Base-by-base conservation (phyloP, 768 basidiomycete species). In the Russula sp. region DNA sequence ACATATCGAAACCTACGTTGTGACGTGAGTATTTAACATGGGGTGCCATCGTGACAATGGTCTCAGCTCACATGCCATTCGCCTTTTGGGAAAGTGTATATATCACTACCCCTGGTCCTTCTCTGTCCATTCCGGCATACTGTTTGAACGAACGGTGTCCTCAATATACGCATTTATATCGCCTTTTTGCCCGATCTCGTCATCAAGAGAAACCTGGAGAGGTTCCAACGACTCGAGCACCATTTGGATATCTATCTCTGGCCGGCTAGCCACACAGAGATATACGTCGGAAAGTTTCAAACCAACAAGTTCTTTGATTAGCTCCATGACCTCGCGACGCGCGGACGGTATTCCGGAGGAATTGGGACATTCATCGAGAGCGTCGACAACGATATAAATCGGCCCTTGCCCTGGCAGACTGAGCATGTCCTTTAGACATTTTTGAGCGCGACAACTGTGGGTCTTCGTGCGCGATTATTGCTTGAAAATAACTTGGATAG, bases 21-120 rank as follows among this genome's bases (percentile, higher is more conserved):
- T 40, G 22, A 11, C 34, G 11, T 42, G 24, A 26, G 38, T 7
- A 56, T 2, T 5, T 5, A 56, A 5, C 3, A 8, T 6, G 14
- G 3, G 13, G 36, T 13, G 5, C 6, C n/a, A 16, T 24, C 11
- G 34, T 54, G 13, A 42, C 42, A 2, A 26, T 9, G 36, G 5
- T 26, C 28, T 22, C 16, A 40, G 42, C 55, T 42, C 20, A 56
- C 55, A 56, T 56, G 14, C 40, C 55, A 28, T 56, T 40, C 5
- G 55, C 38, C 38, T 28, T 56, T n/a, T 16, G 26, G 20, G 55
- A 56, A 4, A 56, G 55, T 5, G 40, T 28, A 28, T 20, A 0
- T 36, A 53, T 53, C 8, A 53, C 51, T 11, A 9, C 2, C 11
- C 20, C 22, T 53, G 30, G 30, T 56, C 55, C 18, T 40, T 36